A percentile compares a stretch with the other conserved stretches of the same genome.
These are phyloP conservation scores for Diaporthe sp. DNA, from an alignment of 2,329 filamentous ascomycete genomes.

Conservation along the genomic window DNA sequence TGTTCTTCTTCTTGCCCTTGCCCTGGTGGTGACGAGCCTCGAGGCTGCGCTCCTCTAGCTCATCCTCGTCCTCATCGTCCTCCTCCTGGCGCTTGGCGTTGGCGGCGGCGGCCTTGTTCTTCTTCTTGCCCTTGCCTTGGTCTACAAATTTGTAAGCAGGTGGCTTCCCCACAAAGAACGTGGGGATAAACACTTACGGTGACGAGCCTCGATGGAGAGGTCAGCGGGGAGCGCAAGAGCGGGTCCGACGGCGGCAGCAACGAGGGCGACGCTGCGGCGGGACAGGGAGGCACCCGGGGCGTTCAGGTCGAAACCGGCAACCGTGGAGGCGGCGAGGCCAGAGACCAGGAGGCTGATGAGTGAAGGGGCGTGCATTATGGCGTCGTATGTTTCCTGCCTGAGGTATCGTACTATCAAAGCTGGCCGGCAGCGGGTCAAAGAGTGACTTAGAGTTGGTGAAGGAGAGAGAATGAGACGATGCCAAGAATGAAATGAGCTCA, in stretches of 20 bases:
- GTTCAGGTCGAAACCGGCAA: conserved; percentile 33
- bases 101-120: conserved; percentile 27
- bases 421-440: conserved; percentile 39
- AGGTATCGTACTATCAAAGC: conserved; percentile 33
- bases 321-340: conserved; percentile 37
- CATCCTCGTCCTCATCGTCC: conserved; percentile 18
- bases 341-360: conserved; percentile 39
- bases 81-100: conserved; percentile 11
- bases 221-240: conserved; percentile 43
- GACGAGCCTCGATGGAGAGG: conserved; percentile 40
- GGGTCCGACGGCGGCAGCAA: conserved; percentile 34
- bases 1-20: conserved; percentile 39
- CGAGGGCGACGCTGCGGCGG: conserved; percentile 37
- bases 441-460: conserved; percentile 34
- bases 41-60: conserved; percentile 24
- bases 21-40: conserved; percentile 37
- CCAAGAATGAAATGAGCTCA: conserved; percentile 31
- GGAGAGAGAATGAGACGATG: conserved; percentile 19
- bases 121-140: conserved; percentile 39
- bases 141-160: neutral
- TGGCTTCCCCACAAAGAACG: neutral
- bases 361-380: conserved; percentile 39
- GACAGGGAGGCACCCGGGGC: conserved; percentile 35
- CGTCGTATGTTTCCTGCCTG: conserved; percentile 27
- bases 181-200: conserved; percentile 25